Conservation (phyloP, 2,329 filamentous ascomycete species). For the Xylariaceae sp. region DNA sequence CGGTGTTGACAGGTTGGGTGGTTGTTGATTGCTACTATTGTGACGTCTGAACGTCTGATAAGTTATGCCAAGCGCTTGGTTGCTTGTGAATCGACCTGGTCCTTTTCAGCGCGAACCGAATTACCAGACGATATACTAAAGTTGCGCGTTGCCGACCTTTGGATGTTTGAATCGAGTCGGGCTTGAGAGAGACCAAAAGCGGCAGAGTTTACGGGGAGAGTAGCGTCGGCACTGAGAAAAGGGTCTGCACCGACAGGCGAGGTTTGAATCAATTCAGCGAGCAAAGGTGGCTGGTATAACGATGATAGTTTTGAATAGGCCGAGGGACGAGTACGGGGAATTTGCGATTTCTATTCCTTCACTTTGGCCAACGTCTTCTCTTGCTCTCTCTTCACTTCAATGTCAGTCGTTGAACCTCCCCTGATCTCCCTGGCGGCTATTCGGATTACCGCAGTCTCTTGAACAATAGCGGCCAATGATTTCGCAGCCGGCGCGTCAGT, state of each 20-base stretch:
- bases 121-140: not conserved
- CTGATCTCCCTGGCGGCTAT: not conserved
- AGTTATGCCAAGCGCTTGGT: conserved; percentile 1
- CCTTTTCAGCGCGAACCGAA: not conserved
- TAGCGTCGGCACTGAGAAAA: conserved; percentile 6
- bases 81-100: not conserved
- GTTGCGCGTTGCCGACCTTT: conserved; percentile 7
- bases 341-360: not conserved
- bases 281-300: not conserved
- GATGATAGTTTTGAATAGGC: not conserved
- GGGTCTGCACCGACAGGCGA: not conserved
- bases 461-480: conserved; percentile 11
- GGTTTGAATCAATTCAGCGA: conserved; percentile 4
- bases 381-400: not conserved
- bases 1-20: not conserved
- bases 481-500: conserved; percentile 14
- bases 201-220: conserved; percentile 7
- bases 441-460: conserved; percentile 18
- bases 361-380: conserved; percentile 1
- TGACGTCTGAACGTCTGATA: not conserved
- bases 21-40: conserved; percentile 7
- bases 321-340: not conserved
- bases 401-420: conserved; percentile 3
- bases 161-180: conserved; percentile 15
- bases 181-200: conserved; percentile 33